Evolutionary conservation across 352 stramenopile genomes (phyloP).

Genomic region (Bremia lactucae): DNA sequence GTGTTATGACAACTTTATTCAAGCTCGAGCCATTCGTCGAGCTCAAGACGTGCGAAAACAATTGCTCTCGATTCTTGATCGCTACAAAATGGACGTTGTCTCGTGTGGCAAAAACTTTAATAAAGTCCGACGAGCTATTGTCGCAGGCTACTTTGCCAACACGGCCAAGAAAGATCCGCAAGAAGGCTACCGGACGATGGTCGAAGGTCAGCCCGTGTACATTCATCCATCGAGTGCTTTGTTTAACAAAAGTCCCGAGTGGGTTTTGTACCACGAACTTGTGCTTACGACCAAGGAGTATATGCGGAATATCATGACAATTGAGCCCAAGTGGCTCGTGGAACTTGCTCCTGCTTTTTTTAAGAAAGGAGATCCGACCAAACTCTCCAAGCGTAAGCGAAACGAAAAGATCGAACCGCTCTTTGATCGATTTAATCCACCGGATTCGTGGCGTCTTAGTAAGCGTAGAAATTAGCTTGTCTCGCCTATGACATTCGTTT

Average conservation of each 20-base stretch:
- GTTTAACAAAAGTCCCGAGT: slow-evolving; percentile 99
- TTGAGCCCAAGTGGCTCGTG: slow-evolving; percentile 98
- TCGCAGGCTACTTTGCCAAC: slow-evolving; percentile 98
- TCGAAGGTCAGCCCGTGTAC: slow-evolving; percentile 97
- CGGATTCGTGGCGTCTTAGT: slow-evolving; percentile 94
- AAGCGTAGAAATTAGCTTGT: slow-evolving; percentile 85
- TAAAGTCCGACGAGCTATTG: slow-evolving; percentile 96
- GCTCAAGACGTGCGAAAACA: slow-evolving; percentile 99
- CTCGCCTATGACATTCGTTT: not conserved
- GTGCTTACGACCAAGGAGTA: slow-evolving; percentile 95
- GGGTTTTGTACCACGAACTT: slow-evolving; percentile 98
- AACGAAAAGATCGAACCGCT: slow-evolving; percentile 99
- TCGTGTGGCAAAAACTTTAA: slow-evolving; percentile 95
- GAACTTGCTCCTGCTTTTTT: slow-evolving; percentile 95
- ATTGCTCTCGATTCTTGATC: slow-evolving; percentile 97
- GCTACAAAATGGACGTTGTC: slow-evolving; percentile 97
- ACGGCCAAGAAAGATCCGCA: slow-evolving; percentile 98
- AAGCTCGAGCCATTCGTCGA: slow-evolving; percentile 92
- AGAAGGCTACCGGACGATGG: slow-evolving; percentile 97
- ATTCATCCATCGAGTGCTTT: slow-evolving; percentile 96
- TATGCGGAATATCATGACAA: slow-evolving; percentile 99
- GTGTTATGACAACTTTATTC: slow-evolving; percentile 99
- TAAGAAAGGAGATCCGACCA: slow-evolving; percentile 95
- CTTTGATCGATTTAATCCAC: slow-evolving; percentile 96
- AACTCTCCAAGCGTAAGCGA: slow-evolving; percentile 95